Conservation (phyloP, 2,329 filamentous ascomycete species). For the Podosphaera leucotricha region DNA sequence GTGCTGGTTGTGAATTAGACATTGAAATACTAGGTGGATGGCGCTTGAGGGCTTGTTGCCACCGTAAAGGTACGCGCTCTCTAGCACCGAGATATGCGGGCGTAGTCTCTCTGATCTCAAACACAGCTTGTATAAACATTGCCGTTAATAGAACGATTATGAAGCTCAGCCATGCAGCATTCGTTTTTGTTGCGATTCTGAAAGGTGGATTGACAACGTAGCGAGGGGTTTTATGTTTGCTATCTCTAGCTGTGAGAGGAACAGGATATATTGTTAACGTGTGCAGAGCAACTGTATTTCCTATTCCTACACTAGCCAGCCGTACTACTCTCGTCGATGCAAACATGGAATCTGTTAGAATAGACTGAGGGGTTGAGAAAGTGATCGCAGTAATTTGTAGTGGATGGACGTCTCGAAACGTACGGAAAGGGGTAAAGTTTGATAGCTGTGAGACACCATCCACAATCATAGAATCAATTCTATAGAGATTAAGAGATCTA, state of each 20-base stretch:
- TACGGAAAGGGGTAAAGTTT: constrained; percentile 28
- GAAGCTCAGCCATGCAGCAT: constrained; percentile 7
- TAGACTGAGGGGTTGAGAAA: constrained; percentile 23
- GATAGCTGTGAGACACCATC: constrained; percentile 25
- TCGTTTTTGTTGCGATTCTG: constrained; percentile 7
- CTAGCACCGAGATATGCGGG: constrained; percentile 9
- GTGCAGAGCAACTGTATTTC: constrained; percentile 16
- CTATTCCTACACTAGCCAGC: constrained; percentile 15
- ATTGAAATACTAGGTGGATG: constrained; percentile 8
- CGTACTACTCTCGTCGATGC: constrained; percentile 13
- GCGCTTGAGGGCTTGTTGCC: constrained; percentile 10
- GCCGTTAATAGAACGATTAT: constrained; percentile 9
- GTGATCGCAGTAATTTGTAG: constrained; percentile 33
- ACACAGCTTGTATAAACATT: constrained; percentile 12
- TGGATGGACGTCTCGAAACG: constrained; percentile 29
- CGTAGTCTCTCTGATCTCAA: constrained; percentile 13
- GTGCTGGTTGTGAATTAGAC: background rate
- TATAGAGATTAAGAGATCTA: constrained; percentile 54
- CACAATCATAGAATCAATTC: constrained; percentile 40
- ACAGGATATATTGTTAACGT: constrained; percentile 16
- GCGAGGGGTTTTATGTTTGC: constrained; percentile 12
- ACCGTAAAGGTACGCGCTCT: constrained; percentile 8
- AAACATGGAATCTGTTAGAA: constrained; percentile 9
- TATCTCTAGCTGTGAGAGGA: constrained; percentile 11
- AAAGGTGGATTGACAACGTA: constrained; percentile 15